Evolutionary conservation across 768 basidiomycete genomes (phyloP).

Genomic region (Tephrocybe sp.): DNA sequence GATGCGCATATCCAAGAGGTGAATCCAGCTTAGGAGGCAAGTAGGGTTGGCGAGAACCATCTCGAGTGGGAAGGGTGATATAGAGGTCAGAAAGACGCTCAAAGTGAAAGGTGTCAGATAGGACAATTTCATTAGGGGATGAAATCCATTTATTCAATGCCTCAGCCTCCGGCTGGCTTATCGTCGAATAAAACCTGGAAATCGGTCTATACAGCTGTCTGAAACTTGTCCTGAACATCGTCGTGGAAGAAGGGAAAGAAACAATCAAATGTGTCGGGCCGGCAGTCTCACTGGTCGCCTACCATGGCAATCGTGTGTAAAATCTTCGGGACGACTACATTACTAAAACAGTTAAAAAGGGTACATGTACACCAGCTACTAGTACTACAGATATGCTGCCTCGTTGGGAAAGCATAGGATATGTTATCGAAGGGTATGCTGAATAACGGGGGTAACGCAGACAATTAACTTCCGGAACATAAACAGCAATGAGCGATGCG

Average conservation of each 20-base stretch:
- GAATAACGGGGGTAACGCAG: constrained; percentile 4
- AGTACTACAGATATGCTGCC: constrained; percentile 13
- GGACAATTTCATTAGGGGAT: constrained; percentile 40
- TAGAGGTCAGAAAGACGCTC: constrained; percentile 65
- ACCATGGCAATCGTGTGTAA: not conserved
- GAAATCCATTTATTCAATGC: constrained; percentile 53
- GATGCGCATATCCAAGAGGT: constrained; percentile 59
- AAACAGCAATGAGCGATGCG: not conserved
- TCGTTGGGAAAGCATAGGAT: constrained; percentile 1
- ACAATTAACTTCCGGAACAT: constrained; percentile 8
- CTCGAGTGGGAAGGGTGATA: constrained; percentile 71
- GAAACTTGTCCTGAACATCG: constrained; percentile 15
- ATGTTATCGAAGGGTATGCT: constrained; percentile 10
- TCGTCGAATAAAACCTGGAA: constrained; percentile 12
- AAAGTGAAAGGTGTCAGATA: constrained; percentile 47
- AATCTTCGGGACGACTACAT: constrained; percentile 1
- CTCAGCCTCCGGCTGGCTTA: constrained; percentile 14
- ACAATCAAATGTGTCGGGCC: not conserved
- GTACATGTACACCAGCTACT: constrained; percentile 6
- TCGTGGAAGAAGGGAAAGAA: constrained; percentile 1
- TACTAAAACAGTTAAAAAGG: not conserved
- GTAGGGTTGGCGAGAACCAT: constrained; percentile 48
- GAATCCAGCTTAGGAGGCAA: constrained; percentile 36
- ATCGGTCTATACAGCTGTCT: constrained; percentile 9
- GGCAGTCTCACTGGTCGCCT: not conserved